A percentile compares a stretch with the other conserved stretches of the same genome.
These are phyloP conservation scores for Bacidia rubella DNA, from an alignment of 495 filamentous ascomycete species.

Conservation along the genomic window DNA sequence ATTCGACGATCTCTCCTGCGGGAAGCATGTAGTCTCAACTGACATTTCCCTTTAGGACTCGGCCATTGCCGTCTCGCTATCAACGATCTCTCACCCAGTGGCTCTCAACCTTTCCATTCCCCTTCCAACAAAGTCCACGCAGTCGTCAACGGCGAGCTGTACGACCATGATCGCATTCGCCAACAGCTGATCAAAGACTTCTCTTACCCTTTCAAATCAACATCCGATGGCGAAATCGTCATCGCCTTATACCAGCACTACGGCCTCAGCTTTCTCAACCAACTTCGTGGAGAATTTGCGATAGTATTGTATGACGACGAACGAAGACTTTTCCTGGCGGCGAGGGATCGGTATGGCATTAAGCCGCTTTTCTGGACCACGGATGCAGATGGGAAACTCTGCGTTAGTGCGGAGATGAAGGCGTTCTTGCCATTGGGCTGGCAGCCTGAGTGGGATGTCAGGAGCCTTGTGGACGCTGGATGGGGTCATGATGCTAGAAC, in stretches of 20 bases:
- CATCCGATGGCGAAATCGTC: constrained; percentile 35
- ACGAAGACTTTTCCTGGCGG: constrained; percentile 27
- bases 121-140: constrained; percentile 29
- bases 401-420: constrained; percentile 34
- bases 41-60: constrained; percentile 18
- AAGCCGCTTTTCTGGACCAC: constrained; percentile 39
- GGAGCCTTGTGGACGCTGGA: constrained; percentile 23
- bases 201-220: constrained; percentile 28
- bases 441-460: constrained; percentile 36
- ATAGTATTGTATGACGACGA: constrained; percentile 33
- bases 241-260: constrained; percentile 37
- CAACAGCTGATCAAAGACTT: constrained; percentile 17
- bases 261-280: constrained; percentile 30
- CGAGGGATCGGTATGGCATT: constrained; percentile 39
- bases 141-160: constrained; percentile 44
- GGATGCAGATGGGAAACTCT: constrained; percentile 21
- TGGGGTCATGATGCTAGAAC: constrained; percentile 29
- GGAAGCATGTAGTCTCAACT: constrained; percentile 1
- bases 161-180: constrained; percentile 33
- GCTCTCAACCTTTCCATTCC: constrained; percentile 34
- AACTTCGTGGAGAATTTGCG: constrained; percentile 39
- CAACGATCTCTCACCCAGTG: constrained; percentile 34
- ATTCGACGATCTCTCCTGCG: not conserved
- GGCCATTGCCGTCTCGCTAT: constrained; percentile 37
- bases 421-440: constrained; percentile 33